Base-by-base conservation (phyloP, 306 rosid genomes). In the Cucurbita pepo region DNA sequence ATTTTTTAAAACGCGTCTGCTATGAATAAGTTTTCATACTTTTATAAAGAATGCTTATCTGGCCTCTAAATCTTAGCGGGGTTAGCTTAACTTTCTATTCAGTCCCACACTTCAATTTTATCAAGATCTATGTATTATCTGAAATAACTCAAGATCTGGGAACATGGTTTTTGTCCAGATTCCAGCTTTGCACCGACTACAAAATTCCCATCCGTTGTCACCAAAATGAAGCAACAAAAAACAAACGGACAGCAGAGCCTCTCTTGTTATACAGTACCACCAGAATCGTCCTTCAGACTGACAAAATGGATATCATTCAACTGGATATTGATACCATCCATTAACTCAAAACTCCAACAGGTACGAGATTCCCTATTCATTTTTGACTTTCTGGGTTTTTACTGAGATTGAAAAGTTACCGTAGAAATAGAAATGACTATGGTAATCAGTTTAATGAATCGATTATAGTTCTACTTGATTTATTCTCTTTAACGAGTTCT, bases 141-240 rank as follows among this genome's bases (percentile, higher is more conserved):
- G 41, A 45, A 44, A 67, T 19, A 45, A 67, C 43, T 21, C 47
- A 19, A 67, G 54, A 67, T 67, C 56, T 67, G 72, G 41, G 41
- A 3, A 21, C 54, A 67, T 67, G 55, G 56, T 43, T 43, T 41
- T 65, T 44, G 52, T 18, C 65, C 71, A 45, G 21, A 45, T 67
- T 67, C 56, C 72, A 67, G 56, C 72, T 67, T 67, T 67, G 72
- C 72, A 67, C 41, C 72, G 56, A 67, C 56, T 67, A 13, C 55
- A 45, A 48, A 64, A 67, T 41, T 11, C 41, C 40, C 56, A 22
- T 67, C 53, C 7, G 7, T 13, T 44, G 72, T 44, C 56, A 22
- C 56, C 40, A 14, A 19, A 67, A 67, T 47, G 56, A 67, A 67
- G 55, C 56, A 45, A 47, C 56, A 67, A 4, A 43, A 41, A 64